Conservation (phyloP, 225 moss, liverwort and hornwort species). For the Neckera pumila region DNA sequence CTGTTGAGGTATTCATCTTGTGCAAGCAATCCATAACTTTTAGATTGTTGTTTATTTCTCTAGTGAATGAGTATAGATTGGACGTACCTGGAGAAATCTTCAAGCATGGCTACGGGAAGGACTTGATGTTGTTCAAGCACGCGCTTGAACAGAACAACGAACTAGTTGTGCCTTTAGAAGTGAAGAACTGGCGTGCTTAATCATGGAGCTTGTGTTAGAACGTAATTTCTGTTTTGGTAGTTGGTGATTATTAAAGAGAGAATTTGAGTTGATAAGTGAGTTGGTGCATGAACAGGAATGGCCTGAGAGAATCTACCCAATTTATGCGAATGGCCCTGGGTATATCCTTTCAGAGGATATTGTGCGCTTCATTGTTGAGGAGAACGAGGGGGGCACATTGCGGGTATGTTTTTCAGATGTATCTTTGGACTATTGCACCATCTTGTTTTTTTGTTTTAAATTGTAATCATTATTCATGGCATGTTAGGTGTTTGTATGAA, state of each 20-base stretch:
- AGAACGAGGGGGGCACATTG: slow-evolving; percentile 14
- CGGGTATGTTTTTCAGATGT: slow-evolving; percentile 5
- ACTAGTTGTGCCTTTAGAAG: not conserved
- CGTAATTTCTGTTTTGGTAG: not conserved
- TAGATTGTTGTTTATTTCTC: not conserved
- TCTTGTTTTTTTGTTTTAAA: not conserved
- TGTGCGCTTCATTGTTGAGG: slow-evolving; percentile 26
- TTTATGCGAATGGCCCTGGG: slow-evolving; percentile 43
- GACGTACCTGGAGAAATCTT: not conserved
- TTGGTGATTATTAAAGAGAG: not conserved
- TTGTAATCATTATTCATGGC: not conserved
- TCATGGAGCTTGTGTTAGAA: not conserved
- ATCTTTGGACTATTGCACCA: not conserved
- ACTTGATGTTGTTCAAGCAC: not conserved
- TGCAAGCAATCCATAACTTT: not conserved
- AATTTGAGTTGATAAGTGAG: not conserved
- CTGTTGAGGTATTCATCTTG: slow-evolving; percentile 23
- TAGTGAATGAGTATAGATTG: not conserved
- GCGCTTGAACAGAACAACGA: not conserved
- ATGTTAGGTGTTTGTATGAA: not conserved
- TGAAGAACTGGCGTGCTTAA: not conserved
- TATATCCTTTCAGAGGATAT: slow-evolving; percentile 44
- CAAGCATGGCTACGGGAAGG: not conserved
- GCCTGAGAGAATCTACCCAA: slow-evolving; percentile 41
- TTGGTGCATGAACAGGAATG: slow-evolving; percentile 34